Evolutionary conservation across 768 basidiomycete genomes (phyloP), one percentile per base, ranked within the genome.

Genomic region (Sporobolomyces roseus): DNA sequence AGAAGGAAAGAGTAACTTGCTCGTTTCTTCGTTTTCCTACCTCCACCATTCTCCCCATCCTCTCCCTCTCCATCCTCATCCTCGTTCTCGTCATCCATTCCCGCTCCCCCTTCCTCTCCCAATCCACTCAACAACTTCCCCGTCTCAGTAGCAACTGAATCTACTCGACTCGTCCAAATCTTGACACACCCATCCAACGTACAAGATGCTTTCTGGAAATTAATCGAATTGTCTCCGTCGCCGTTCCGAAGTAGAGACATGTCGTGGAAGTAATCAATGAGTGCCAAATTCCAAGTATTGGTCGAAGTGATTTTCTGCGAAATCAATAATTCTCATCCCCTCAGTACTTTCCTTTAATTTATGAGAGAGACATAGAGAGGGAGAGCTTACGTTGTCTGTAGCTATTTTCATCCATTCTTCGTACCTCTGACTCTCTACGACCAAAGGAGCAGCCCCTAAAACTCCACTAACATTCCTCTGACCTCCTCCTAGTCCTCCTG

Each of bases 401-500:
- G 93, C 93, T 87, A 98, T 87, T 82, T 98, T 98, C 94, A 99
- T 98, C 96, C 96, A 98, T 79, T 98, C 93, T 78, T 99, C 96
- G 52, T 72, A 77, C n/a, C 72, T 62, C 53, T 67, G 68, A 7
- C 51, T 61, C 52, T 73, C 68, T 27, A 73, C 63, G 29, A 73
- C 68, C 13, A 73, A 50, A 1, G 71, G 63, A 1, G 63, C 63
- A 9, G 52, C 50, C 8, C 60, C 43, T 32, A 50, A 21, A 50
- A 55, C 35, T 55, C 54, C 54, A 17, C 23, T 38, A 27, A 50
- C 60, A 56, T 10, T 27, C 41, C 45, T 58, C 29, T 12, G 56
- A 29, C 50, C 50, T 25, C 10, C 9, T 9, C 38, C 38, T 9
- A 17, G 17, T n/a, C 6, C 35, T 23, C 17, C 29, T n/a, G 19